Percentiles rank a stretch among this genome's conserved stretches.
These are phyloP conservation scores for Syzygium aqueum DNA, from an alignment of 345 rosid species.

Conservation along the genomic window DNA sequence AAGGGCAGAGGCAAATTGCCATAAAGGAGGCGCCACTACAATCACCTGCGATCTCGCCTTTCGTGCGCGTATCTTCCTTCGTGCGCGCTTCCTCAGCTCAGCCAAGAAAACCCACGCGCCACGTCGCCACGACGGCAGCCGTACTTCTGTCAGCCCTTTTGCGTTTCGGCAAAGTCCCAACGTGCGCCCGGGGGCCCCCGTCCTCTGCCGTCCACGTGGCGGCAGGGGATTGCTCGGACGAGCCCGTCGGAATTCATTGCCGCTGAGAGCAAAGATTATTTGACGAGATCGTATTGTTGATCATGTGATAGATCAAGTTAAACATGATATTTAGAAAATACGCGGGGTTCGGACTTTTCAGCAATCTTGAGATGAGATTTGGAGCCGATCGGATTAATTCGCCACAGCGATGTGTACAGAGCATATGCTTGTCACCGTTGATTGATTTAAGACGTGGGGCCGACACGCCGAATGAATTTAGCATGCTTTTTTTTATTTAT, in stretches of 20 bases:
- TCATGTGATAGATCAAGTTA: background rate
- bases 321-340: background rate
- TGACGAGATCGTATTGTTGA: background rate
- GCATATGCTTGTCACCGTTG: background rate
- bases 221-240: background rate
- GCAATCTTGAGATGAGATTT: background rate
- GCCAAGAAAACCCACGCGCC: background rate
- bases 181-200: no score
- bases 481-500: background rate
- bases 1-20: background rate
- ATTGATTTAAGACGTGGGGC: background rate
- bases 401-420: background rate
- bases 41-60: background rate
- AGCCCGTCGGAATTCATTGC: background rate
- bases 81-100: background rate
- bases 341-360: background rate
- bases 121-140: background rate
- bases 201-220: slow-evolving; percentile 9
- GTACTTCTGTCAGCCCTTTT: background rate
- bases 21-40: background rate
- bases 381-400: background rate
- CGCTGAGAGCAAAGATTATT: background rate
- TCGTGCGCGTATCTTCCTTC: background rate
- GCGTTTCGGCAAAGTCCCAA: background rate
- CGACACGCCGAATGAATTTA: background rate